Evolutionary conservation across 371 early-diverging fungal species (phyloP).

Genomic region (Apophysomyces ossiformis): DNA sequence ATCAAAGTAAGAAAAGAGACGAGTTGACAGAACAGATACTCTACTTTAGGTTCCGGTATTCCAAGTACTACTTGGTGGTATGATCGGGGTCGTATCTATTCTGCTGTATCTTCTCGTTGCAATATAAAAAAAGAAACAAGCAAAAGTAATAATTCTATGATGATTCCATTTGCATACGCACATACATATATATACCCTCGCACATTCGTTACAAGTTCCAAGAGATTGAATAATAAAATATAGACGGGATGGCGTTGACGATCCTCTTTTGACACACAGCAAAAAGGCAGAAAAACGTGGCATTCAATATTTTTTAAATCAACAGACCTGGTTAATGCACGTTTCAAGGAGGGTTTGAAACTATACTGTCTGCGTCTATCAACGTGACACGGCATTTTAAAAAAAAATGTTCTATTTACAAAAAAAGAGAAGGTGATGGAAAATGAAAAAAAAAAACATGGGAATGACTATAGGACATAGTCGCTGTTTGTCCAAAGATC

Average conservation of each 20-base stretch:
- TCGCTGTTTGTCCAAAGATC: conserved; percentile 29
- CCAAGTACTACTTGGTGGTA: conserved; percentile 21
- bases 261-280: not conserved
- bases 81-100: conserved; percentile 26
- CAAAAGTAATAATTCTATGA: conserved; percentile 1
- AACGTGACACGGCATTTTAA: not conserved
- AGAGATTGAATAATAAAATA: not conserved
- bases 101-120: conserved; percentile 27
- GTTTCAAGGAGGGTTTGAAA: not conserved
- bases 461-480: conserved; percentile 17
- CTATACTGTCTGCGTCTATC: not conserved
- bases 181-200: not conserved
- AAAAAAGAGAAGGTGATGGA: not conserved
- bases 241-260: conserved; percentile 5
- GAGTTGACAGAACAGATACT: not conserved
- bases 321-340: not conserved
- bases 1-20: not conserved
- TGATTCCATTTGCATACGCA: not conserved
- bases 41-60: conserved; percentile 19
- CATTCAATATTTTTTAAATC: not conserved
- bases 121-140: conserved; percentile 7
- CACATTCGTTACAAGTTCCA: not conserved
- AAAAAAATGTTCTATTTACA: not conserved
- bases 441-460: not conserved
- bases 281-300: not conserved